Evolutionary conservation across 306 rosid genomes (phyloP).

Genomic region (Fagus crenata): DNA sequence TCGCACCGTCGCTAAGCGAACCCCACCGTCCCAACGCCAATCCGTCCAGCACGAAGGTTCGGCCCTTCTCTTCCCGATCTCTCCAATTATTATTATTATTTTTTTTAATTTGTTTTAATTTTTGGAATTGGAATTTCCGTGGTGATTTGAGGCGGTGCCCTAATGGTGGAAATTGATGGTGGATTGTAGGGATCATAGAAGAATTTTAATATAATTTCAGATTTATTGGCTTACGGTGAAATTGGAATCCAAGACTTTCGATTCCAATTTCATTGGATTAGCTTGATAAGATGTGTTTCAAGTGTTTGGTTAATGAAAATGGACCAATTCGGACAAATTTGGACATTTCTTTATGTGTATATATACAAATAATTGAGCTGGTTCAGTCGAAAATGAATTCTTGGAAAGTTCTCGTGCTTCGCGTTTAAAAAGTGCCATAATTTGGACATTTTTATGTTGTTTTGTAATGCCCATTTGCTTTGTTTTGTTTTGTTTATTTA

Average conservation of each 20-base stretch:
- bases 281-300: not conserved
- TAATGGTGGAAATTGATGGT: not conserved
- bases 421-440: not conserved
- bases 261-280: not conserved
- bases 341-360: no score
- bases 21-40: slow-evolving; percentile 85
- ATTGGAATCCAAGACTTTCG: not conserved
- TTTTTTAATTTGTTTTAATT: not conserved
- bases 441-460: not conserved
- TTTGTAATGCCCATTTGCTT: not conserved
- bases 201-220: not conserved
- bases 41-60: slow-evolving; percentile 96
- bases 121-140: not conserved
- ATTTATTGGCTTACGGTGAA: not conserved
- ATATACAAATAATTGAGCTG: no score
- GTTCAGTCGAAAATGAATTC: not conserved
- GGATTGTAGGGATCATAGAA: not conserved
- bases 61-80: not conserved
- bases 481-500: not conserved
- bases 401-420: not conserved
- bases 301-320: not conserved
- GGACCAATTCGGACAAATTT: no score
- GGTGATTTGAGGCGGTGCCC: not conserved
- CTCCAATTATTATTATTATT: not conserved
- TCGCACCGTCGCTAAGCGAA: slow-evolving; percentile 95